Evolutionary conservation across 345 rosid species (phyloP).

Genomic region (Microthlaspi erraticum): DNA sequence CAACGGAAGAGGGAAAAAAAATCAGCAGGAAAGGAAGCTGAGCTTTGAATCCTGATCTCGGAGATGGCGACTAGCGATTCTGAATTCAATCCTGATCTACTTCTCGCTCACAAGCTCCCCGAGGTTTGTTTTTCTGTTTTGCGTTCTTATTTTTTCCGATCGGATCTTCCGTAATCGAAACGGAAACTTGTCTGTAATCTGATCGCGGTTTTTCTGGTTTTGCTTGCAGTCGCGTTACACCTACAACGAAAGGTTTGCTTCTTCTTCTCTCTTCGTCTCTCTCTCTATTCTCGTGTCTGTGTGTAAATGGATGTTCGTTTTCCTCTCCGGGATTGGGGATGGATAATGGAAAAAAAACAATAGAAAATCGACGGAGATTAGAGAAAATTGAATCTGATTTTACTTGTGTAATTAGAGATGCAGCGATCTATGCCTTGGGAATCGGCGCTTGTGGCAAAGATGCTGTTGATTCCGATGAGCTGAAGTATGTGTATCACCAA

Average conservation of each 20-base stretch:
- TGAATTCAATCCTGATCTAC: constrained; percentile 54
- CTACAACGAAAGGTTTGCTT: constrained; percentile 67
- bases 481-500: constrained; percentile 75
- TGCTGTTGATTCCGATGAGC: constrained; percentile 73
- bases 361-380: constrained; percentile 1
- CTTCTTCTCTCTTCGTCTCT: constrained; percentile 9
- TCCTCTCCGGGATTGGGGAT: neutral
- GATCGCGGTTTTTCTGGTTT: constrained; percentile 19
- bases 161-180: constrained; percentile 11
- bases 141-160: neutral
- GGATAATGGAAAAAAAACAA: neutral
- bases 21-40: constrained; percentile 12
- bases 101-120: constrained; percentile 69
- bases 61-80: constrained; percentile 52
- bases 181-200: neutral
- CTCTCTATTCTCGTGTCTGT: neutral
- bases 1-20: constrained; percentile 16
- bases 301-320: constrained; percentile 3
- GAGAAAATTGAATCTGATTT: neutral
- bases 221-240: constrained; percentile 49
- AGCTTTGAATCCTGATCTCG: constrained; percentile 23
- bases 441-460: constrained; percentile 79
- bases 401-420: constrained; percentile 58
- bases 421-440: constrained; percentile 79
- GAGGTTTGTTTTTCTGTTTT: constrained; percentile 52